Percentiles rank a stretch among this genome's conserved stretches.
Conservation (phyloP, 257 asterid genomes). For the Rehmannia glutinosa region DNA sequence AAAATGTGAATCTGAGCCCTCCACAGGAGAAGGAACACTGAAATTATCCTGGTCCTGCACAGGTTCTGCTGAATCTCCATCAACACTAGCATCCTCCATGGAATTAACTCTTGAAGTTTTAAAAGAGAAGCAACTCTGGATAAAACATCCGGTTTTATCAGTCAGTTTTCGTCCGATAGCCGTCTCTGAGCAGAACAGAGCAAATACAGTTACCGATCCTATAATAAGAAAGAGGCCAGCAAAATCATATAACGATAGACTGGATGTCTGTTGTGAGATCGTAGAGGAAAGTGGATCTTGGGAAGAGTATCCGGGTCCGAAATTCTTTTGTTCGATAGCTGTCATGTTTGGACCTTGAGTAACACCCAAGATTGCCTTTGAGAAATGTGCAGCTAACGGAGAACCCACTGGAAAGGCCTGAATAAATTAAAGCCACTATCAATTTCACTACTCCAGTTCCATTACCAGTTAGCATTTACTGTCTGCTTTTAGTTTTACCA, state of each 20-base stretch:
- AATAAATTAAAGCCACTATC: too few species aligned
- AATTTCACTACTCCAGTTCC: too few species aligned
- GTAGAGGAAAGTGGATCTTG: conserved; percentile 34
- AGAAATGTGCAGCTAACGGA: conserved; percentile 36
- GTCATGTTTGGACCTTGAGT: conserved; percentile 45
- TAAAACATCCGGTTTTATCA: background rate
- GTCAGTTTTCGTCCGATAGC: conserved; percentile 27
- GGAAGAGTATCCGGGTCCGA: conserved; percentile 47
- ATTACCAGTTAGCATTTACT: too few species aligned
- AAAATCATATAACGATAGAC: conserved; percentile 37
- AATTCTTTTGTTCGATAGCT: conserved; percentile 30
- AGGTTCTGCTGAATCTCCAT: background rate
- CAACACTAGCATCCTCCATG: background rate
- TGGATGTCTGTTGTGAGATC: conserved; percentile 36
- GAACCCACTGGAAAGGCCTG: conserved; percentile 58
- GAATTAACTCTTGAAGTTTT: background rate
- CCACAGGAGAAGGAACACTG: too few species aligned
- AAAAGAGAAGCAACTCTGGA: background rate
- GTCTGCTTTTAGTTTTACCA: too few species aligned
- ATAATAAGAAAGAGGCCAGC: conserved; percentile 55
- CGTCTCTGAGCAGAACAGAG: conserved; percentile 43
- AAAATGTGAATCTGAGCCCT: too few species aligned
- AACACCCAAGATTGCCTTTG: conserved; percentile 50
- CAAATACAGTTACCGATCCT: conserved; percentile 34
- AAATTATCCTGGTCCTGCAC: too few species aligned